Conservation (phyloP, 352 stramenopile genomes). For the Globisporangium alternatum region DNA sequence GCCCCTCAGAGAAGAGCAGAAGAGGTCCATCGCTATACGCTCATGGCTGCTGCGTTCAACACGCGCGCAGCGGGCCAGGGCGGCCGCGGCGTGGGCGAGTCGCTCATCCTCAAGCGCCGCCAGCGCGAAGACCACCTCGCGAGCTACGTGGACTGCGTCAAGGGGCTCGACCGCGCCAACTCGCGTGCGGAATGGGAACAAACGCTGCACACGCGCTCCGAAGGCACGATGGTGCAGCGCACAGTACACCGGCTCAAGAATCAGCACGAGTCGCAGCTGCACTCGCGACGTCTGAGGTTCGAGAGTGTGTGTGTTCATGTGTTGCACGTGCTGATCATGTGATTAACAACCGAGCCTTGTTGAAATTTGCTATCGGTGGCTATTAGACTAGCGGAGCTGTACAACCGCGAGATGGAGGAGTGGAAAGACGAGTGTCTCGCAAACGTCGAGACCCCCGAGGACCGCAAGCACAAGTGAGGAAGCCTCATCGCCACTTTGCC, state of each 20-base stretch:
- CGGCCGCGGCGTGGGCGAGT: slow-evolving; percentile 60
- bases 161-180: slow-evolving; percentile 46
- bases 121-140: slow-evolving; percentile 64
- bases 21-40: not conserved
- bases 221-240: slow-evolving; percentile 44
- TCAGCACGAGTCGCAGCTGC: slow-evolving; percentile 71
- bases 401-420: slow-evolving; percentile 73
- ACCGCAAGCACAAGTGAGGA: slow-evolving; percentile 72
- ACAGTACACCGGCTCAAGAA: slow-evolving; percentile 56
- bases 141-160: slow-evolving; percentile 51
- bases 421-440: slow-evolving; percentile 63
- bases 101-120: slow-evolving; percentile 68
- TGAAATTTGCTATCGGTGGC: not conserved
- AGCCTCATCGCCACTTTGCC: not conserved
- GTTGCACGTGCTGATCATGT: not conserved
- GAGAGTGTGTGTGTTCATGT: slow-evolving; percentile 2
- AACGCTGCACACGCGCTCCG: slow-evolving; percentile 47
- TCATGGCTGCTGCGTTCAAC: slow-evolving; percentile 9
- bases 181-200: slow-evolving; percentile 73
- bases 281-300: slow-evolving; percentile 52
- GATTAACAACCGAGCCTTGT: not conserved
- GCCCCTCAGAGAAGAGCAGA: not conserved
- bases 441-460: slow-evolving; percentile 75
- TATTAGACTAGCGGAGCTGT: slow-evolving; percentile 60
- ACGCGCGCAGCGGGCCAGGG: slow-evolving; percentile 8